These are phyloP conservation scores for Salix caprea DNA, from an alignment of 345 rosid genomes.

Conservation along the genomic window DNA sequence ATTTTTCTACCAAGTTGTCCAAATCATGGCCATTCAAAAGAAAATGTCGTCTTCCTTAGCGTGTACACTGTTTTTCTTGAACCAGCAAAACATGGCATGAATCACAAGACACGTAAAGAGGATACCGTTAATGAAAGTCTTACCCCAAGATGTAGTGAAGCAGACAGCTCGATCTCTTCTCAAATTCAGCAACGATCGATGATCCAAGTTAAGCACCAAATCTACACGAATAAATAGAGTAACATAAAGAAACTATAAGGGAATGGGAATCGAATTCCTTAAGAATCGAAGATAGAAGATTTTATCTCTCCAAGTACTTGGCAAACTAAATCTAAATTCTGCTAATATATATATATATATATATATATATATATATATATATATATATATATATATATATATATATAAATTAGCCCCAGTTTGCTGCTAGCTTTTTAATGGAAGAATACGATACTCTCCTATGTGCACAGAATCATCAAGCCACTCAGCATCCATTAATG, in stretches of 20 bases:
- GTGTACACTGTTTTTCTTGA: no score
- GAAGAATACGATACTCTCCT: constrained; percentile 23
- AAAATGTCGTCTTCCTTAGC: background rate
- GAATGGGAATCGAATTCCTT: constrained; percentile 48
- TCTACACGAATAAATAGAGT: constrained; percentile 21
- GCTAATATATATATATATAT: background rate
- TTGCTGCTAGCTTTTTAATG: background rate
- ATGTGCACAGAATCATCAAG: constrained; percentile 10
- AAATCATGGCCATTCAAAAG: no score
- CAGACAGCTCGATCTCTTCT: background rate
- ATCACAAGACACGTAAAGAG: background rate
- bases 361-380: background rate
- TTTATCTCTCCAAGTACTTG: background rate
- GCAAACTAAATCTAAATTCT: background rate
- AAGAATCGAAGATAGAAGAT: background rate
- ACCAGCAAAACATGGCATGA: background rate
- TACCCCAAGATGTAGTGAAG: background rate
- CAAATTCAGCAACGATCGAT: constrained; percentile 6
- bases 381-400: background rate
- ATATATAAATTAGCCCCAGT: background rate
- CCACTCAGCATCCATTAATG: constrained; percentile 10
- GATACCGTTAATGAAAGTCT: background rate
- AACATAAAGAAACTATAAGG: background rate
- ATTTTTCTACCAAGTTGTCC: no score
- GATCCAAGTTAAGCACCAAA: constrained; percentile 21